A percentile compares a stretch with the other conserved stretches of the same genome.
These are phyloP conservation scores for Penicillium sp. DNA, from an alignment of 2,329 filamentous ascomycete species.

Conservation along the genomic window DNA sequence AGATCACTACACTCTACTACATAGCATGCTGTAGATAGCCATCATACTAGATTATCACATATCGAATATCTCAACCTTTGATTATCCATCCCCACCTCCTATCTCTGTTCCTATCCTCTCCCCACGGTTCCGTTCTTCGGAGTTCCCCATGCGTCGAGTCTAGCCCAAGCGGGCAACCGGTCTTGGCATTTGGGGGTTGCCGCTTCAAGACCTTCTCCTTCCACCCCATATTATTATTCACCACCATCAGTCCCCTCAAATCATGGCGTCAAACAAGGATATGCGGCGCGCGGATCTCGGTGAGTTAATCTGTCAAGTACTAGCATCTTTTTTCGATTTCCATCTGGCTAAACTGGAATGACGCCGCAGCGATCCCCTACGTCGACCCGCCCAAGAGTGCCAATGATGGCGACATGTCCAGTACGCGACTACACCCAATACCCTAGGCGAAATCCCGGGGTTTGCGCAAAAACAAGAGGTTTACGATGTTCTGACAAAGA, in stretches of 20 bases:
- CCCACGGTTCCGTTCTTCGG: conserved; percentile 5
- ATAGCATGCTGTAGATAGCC: neutral
- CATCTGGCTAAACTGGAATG: conserved; percentile 12
- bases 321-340: neutral
- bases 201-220: conserved; percentile 18
- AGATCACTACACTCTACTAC: neutral
- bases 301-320: conserved; percentile 51
- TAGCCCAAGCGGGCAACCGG: conserved; percentile 13
- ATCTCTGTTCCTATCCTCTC: neutral
- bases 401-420: conserved; percentile 70
- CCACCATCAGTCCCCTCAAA: conserved; percentile 13
- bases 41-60: neutral
- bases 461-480: neutral
- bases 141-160: conserved; percentile 12
- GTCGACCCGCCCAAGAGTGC: conserved; percentile 73
- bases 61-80: neutral
- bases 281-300: conserved; percentile 76
- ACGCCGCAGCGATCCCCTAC: conserved; percentile 78
- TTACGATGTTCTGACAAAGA: conserved; percentile 25
- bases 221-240: conserved; percentile 14
- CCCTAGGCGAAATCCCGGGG: neutral
- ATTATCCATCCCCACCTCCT: neutral
- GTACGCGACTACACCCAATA: conserved; percentile 61
- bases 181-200: conserved; percentile 21
- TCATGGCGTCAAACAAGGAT: conserved; percentile 74